These are phyloP conservation scores for Pythium coloratum DNA, from an alignment of 352 stramenopile genomes.

Conservation along the genomic window DNA sequence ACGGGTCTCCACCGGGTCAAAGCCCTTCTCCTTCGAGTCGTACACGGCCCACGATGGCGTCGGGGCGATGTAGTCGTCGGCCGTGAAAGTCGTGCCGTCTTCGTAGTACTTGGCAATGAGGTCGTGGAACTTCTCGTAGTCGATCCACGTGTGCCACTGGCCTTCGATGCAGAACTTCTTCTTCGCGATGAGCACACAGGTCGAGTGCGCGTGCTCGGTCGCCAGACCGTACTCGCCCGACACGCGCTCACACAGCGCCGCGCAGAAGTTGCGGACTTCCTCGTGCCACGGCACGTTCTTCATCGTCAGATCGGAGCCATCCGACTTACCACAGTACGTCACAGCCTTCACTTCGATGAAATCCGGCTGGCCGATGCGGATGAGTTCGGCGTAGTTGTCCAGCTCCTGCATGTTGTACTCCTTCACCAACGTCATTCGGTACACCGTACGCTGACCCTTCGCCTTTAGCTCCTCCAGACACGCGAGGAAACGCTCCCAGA, in stretches of 20 bases:
- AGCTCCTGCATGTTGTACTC: slow-evolving; percentile 97
- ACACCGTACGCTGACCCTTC: slow-evolving; percentile 96
- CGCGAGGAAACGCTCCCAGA: slow-evolving; percentile 95
- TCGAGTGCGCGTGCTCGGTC: slow-evolving; percentile 96
- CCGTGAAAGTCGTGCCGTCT: slow-evolving; percentile 85
- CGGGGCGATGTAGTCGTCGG: slow-evolving; percentile 94
- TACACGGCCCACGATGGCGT: slow-evolving; percentile 97
- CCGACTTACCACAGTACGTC: slow-evolving; percentile 98
- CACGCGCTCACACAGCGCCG: slow-evolving; percentile 72
- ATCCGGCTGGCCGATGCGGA: slow-evolving; percentile 89
- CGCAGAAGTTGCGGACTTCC: slow-evolving; percentile 94
- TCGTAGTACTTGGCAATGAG: slow-evolving; percentile 83
- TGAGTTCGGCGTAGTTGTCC: slow-evolving; percentile 94
- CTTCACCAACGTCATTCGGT: slow-evolving; percentile 98
- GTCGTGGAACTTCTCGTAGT: slow-evolving; percentile 97
- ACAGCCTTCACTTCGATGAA: slow-evolving; percentile 98
- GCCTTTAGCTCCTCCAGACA: slow-evolving; percentile 91
- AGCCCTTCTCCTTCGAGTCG: slow-evolving; percentile 94
- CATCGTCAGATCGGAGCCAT: slow-evolving; percentile 98
- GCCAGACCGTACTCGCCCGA: slow-evolving; percentile 92
- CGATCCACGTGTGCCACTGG: slow-evolving; percentile 98
- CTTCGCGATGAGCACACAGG: slow-evolving; percentile 94
- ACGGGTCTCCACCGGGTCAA: slow-evolving; percentile 95
- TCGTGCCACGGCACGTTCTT: slow-evolving; percentile 98
- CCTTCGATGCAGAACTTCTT: slow-evolving; percentile 87